Percentiles rank a stretch among this genome's conserved stretches.
phyloP scores from a whole-genome alignment of 768 basidiomycete genomes.

The Leccinellum luteum region DNA sequence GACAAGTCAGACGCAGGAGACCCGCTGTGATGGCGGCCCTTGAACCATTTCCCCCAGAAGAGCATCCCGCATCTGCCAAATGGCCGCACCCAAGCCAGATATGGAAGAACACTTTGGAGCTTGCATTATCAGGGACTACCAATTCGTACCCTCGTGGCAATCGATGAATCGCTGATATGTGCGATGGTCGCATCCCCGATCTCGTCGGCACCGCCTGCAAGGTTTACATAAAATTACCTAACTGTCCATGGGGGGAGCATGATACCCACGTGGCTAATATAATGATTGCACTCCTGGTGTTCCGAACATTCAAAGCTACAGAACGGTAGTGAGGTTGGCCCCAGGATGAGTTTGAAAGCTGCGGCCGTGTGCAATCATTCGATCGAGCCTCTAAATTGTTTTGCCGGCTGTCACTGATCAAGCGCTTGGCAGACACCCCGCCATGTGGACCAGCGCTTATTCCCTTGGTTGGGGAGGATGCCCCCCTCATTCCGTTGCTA shows the following conservation, averaged over 20 bases:
- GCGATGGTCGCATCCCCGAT: conserved; percentile 23
- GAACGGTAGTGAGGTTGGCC: neutral
- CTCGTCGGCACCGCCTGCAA: conserved; percentile 9
- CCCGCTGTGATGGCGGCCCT: neutral
- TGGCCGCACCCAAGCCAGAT: conserved; percentile 5
- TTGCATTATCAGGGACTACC: conserved; percentile 14
- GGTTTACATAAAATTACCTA: neutral
- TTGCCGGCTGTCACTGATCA: neutral
- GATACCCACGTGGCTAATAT: conserved; percentile 6
- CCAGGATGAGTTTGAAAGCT: neutral
- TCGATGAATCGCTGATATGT: conserved; percentile 15
- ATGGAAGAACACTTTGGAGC: conserved; percentile 1
- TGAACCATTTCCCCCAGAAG: neutral
- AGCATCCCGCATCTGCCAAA: conserved; percentile 9
- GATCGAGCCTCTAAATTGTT: neutral
- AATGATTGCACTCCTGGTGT: neutral
- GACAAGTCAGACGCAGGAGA: neutral
- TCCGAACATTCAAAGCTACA: neutral
- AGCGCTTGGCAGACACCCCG: neutral
- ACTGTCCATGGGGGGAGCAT: neutral
- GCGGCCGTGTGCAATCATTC: neutral
- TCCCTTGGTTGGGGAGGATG: neutral
- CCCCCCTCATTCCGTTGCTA: conserved; percentile 5
- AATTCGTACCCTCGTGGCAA: conserved; percentile 20
- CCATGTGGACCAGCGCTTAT: conserved; percentile 1